These are phyloP conservation scores for Cladosporium sp. DNA, from an alignment of 2,329 filamentous ascomycete species.

Conservation along the genomic window DNA sequence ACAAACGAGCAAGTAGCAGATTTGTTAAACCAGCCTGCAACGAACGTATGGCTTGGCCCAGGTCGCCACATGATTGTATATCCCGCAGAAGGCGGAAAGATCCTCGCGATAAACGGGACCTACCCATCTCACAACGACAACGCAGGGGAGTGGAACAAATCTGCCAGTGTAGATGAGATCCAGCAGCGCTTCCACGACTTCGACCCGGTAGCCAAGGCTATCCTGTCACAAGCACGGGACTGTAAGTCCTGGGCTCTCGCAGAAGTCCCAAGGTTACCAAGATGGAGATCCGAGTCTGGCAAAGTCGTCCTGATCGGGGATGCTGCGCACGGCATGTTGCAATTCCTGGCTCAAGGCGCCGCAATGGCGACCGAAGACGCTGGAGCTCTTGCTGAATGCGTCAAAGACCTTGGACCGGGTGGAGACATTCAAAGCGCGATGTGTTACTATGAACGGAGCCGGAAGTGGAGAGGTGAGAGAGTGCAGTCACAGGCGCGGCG, in stretches of 20 bases:
- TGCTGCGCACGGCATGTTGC: constrained; percentile 43
- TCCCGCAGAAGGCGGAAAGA: constrained; percentile 5
- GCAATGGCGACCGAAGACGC: constrained; percentile 14
- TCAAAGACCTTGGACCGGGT: neutral
- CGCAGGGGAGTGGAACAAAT: constrained; percentile 14
- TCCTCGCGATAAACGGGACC: constrained; percentile 17
- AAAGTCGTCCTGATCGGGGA: constrained; percentile 39
- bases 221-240: constrained; percentile 34
- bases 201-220: constrained; percentile 8
- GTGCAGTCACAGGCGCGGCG: constrained; percentile 15
- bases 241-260: constrained; percentile 43
- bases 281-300: constrained; percentile 38
- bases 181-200: constrained; percentile 18
- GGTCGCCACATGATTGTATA: constrained; percentile 16
- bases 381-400: constrained; percentile 12
- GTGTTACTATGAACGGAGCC: constrained; percentile 11
- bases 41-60: constrained; percentile 13
- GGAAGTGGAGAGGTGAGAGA: constrained; percentile 16
- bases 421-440: constrained; percentile 3
- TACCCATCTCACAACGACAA: constrained; percentile 10
- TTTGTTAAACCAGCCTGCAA: neutral
- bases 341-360: constrained; percentile 23
- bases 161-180: constrained; percentile 10
- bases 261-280: constrained; percentile 46
- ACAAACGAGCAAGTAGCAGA: neutral